These are phyloP conservation scores for Fomitopsis palustris DNA, from an alignment of 1,284 basidiomycete species.

Conservation along the genomic window DNA sequence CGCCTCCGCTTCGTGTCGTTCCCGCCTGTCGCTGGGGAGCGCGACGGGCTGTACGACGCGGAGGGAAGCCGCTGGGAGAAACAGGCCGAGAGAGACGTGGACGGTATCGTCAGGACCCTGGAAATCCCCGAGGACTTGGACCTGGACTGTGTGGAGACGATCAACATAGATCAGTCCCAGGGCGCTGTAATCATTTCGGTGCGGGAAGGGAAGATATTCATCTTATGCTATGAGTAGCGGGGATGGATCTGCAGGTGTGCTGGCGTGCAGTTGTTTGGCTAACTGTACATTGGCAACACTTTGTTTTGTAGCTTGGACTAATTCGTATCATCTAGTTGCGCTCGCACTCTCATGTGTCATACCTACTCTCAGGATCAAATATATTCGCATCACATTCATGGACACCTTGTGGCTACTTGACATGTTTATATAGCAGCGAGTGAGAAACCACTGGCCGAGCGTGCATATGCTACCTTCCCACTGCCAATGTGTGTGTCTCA, in stretches of 20 bases:
- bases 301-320: not conserved
- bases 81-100: conserved; percentile 39
- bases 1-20: conserved; percentile 66
- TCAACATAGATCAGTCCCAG: conserved; percentile 73
- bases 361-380: not conserved
- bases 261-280: not conserved
- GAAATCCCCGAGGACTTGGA: conserved; percentile 62
- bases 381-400: not conserved
- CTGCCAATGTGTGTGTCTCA: too few relatives aligned
- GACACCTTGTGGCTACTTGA: not conserved
- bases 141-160: conserved; percentile 62
- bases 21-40: conserved; percentile 41
- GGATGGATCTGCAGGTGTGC: not conserved
- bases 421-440: too few relatives aligned
- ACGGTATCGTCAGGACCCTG: conserved; percentile 55
- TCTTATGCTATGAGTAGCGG: conserved; percentile 59
- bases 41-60: conserved; percentile 11
- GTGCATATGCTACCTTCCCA: too few relatives aligned
- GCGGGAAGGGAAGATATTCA: conserved; percentile 65
- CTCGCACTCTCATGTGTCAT: not conserved
- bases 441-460: too few relatives aligned
- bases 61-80: conserved; percentile 13
- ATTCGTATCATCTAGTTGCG: not conserved
- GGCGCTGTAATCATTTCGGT: conserved; percentile 70
- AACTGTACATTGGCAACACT: not conserved